Base-by-base conservation (phyloP, 2,329 filamentous ascomycete genomes). In the Fonsecaea monophora region DNA sequence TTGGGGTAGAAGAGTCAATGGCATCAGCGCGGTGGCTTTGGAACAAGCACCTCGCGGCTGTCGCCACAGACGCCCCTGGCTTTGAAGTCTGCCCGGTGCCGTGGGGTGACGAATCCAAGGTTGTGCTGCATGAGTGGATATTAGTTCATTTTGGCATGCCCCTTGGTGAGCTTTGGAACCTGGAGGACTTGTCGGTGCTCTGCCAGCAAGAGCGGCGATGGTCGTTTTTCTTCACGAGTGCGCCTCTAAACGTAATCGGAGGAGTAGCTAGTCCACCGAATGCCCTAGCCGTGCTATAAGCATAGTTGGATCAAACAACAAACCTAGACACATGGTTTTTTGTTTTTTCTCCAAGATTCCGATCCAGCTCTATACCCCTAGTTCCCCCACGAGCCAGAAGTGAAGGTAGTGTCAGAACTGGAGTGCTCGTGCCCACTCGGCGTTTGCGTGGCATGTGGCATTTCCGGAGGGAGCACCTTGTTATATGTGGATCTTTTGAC, bases 11-110 rank as follows among this genome's bases (percentile, higher is more conserved):
- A 45, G 83, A 85, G 68, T 83, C 85, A 56, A 77, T 85, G 55
- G 83, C 83, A 48, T 83, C 87, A 2, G 78, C 86, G 3, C 83
- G 85, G 60, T 92, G 89, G 89, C 68, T 91, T 64, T 89, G 90
- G 80, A 87, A 92, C 73, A 85, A 84, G 69, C 87, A 88, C 57
- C 90, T 92, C 70, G 82, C 89, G 0, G 87, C 85, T 0, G 88
- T 90, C 0, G 87, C 84, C 0, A 86, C 87, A 0, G 90, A 92
- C 74, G 79, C 83, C 13, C 85, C 84, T 21, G 81, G 84, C 0
- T 90, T 91, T 68, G 89, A 92, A 78, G 82, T 84, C 0, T 85
- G 86, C 76, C 87, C 88, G 1, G 84, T 85, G 5, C 57, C 68
- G 7, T 65, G 73, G 18, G 42, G 68, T 30, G 74, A 75, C 53